These are phyloP conservation scores for Tetrahymena elliotti DNA, from an alignment of 73 alveolate genomes.

Conservation along the genomic window DNA sequence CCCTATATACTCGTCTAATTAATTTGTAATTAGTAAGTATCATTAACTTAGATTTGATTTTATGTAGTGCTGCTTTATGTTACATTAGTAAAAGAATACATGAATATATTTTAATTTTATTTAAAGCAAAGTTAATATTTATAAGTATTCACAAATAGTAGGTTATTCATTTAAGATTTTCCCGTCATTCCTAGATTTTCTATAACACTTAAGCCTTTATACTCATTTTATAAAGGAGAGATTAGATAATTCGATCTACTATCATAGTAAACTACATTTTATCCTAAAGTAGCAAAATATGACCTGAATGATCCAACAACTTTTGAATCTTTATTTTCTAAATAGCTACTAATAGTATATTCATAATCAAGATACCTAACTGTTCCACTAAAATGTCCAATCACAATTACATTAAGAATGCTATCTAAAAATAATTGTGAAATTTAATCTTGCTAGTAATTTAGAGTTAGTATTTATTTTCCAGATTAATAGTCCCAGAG, in stretches of 20 bases:
- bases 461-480: neutral
- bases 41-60: neutral
- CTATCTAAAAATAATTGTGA: neutral
- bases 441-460: neutral
- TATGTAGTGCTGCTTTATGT: neutral
- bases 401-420: neutral
- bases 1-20: neutral
- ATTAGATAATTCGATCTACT: neutral
- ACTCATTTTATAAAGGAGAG: neutral
- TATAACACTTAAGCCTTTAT: neutral
- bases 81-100: neutral
- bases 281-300: neutral
- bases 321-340: neutral
- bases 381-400: neutral
- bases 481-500: neutral
- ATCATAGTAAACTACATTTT: neutral
- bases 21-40: neutral
- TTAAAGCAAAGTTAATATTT: neutral
- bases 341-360: neutral
- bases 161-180: neutral
- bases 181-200: neutral
- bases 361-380: neutral
- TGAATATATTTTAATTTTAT: neutral
- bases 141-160: neutral
- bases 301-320: neutral